Evolutionary conservation across 106 monocot species (phyloP).

Genomic region (Dendrobium officinale): DNA sequence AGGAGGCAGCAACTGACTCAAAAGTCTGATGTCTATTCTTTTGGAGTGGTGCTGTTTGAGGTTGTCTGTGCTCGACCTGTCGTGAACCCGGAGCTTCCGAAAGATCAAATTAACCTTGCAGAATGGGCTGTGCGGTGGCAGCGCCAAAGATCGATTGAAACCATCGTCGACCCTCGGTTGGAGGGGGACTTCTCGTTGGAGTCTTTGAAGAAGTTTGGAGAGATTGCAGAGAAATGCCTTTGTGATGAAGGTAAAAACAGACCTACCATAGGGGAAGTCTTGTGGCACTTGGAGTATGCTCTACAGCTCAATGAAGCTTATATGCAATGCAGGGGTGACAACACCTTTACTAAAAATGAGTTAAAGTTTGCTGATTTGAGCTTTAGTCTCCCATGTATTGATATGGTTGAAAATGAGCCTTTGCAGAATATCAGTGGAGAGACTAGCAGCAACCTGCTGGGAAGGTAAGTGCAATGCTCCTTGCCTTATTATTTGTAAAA

Average conservation of each 20-base stretch:
- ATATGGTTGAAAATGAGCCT: slow-evolving; percentile 20
- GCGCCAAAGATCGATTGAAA: slow-evolving; percentile 45
- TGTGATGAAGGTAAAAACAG: slow-evolving; percentile 65
- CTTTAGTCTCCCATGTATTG: slow-evolving; percentile 15
- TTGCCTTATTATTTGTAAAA: neutral
- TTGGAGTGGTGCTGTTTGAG: slow-evolving; percentile 89
- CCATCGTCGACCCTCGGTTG: slow-evolving; percentile 52
- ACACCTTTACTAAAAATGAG: slow-evolving; percentile 25
- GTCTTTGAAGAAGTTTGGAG: slow-evolving; percentile 70
- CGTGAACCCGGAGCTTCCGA: slow-evolving; percentile 77
- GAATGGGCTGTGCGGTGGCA: slow-evolving; percentile 88
- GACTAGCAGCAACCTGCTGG: slow-evolving; percentile 11
- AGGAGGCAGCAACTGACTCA: slow-evolving; percentile 73
- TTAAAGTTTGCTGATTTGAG: slow-evolving; percentile 31
- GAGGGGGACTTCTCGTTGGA: slow-evolving; percentile 52
- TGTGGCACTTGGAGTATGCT: slow-evolving; percentile 83
- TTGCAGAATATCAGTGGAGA: neutral
- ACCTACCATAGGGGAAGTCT: slow-evolving; percentile 79
- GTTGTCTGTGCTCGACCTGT: slow-evolving; percentile 75
- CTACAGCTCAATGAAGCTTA: slow-evolving; percentile 62
- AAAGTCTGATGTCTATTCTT: slow-evolving; percentile 93
- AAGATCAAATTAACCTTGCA: slow-evolving; percentile 83
- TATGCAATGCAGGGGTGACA: slow-evolving; percentile 15
- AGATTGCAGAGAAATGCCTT: slow-evolving; percentile 86
- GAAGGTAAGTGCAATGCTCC: slow-evolving; percentile 10